Evolutionary conservation across 139 green algal species (phyloP).

Genomic region (Chlorella vulgaris): DNA sequence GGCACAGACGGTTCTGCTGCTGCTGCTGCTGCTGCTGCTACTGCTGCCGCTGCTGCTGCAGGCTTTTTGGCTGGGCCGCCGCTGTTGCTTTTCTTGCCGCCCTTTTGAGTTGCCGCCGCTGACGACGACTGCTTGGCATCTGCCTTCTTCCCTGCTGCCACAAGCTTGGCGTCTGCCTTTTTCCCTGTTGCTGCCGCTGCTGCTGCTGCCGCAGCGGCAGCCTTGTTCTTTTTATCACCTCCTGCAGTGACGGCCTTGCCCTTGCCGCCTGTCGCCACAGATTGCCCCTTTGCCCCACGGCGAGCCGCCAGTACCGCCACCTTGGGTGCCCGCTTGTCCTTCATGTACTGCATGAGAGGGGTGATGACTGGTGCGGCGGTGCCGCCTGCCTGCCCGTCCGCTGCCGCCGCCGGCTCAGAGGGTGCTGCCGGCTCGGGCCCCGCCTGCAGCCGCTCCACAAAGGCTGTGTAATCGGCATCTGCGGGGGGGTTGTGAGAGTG

Average conservation of each 20-base stretch:
- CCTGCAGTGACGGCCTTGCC: constrained; percentile 4
- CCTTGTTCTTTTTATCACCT: not conserved
- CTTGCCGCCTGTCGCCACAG: not conserved
- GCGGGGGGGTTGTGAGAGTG: constrained; percentile 12
- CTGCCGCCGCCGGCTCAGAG: not conserved
- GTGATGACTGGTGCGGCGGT: not conserved
- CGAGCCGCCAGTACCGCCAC: no score
- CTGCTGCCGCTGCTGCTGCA: not conserved
- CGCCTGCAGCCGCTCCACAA: constrained; percentile 56
- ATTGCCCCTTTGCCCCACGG: not conserved
- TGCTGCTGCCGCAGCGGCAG: no score
- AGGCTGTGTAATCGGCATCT: constrained; percentile 74
- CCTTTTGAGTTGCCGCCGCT: no score
- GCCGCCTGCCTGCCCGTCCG: not conserved
- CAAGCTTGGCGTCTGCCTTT: not conserved
- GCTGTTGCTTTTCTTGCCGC: not conserved
- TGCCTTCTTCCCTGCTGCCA: not conserved
- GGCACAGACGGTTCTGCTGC: not conserved
- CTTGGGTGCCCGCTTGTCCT: constrained; percentile 29
- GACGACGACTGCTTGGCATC: not conserved
- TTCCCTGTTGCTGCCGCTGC: not conserved
- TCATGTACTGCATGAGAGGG: constrained; percentile 38
- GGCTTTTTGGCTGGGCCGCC: constrained; percentile 3
- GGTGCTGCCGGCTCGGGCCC: constrained; percentile 38
- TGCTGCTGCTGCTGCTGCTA: not conserved